Evolutionary conservation across 176 grass and related monocot genomes (phyloP).

Genomic region (Echinochloa phyllopogon): DNA sequence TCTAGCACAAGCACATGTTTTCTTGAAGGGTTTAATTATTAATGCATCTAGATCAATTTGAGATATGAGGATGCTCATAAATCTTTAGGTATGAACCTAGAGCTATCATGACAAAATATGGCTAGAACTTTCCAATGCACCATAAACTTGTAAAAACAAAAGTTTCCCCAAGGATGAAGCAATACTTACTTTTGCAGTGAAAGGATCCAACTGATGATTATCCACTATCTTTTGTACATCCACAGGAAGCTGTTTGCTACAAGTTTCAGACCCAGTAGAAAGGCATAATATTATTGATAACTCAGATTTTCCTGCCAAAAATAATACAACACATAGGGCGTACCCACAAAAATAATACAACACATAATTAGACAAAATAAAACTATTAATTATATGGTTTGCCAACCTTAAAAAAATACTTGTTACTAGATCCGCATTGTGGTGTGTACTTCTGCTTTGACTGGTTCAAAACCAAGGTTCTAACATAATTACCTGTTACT

Average conservation of each 20-base stretch:
- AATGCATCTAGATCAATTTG: background rate
- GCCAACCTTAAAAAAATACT: slow-evolving; percentile 7
- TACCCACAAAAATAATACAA: slow-evolving; percentile 37
- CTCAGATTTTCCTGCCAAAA: slow-evolving; percentile 66
- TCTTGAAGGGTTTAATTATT: slow-evolving; percentile 2
- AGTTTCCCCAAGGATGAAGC: background rate
- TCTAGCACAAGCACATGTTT: background rate
- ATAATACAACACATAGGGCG: slow-evolving; percentile 36
- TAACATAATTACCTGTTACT: slow-evolving; percentile 14
- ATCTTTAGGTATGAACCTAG: background rate
- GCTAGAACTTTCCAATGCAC: no score
- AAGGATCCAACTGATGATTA: slow-evolving; percentile 59
- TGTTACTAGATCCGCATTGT: slow-evolving; percentile 25
- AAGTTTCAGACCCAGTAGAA: slow-evolving; percentile 57
- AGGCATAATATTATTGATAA: slow-evolving; percentile 83
- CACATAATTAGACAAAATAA: slow-evolving; percentile 15
- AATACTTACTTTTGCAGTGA: slow-evolving; percentile 70
- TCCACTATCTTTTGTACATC: slow-evolving; percentile 67
- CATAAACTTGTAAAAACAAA: background rate
- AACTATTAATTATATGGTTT: background rate
- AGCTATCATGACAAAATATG: background rate
- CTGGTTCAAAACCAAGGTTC: background rate
- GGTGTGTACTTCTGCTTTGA: background rate
- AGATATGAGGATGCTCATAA: background rate
- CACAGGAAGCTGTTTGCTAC: slow-evolving; percentile 48